These are phyloP conservation scores for apple (Malus domestica) DNA, from an alignment of 306 rosid genomes.

Conservation along the genomic window ASM211411v1 NC_041800.1:24696733-24697232, in stretches of 20 bases:
- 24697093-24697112: not conserved
- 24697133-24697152: not conserved
- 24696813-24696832: too few species aligned
- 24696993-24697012: not conserved
- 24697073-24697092: not conserved
- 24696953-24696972: too few species aligned
- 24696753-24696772: not conserved
- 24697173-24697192: not conserved
- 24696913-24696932: too few species aligned
- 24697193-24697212: not conserved
- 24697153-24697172: not conserved
- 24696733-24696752: too few species aligned
- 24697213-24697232: not conserved
- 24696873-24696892: not conserved
- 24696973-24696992: too few species aligned
- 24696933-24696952: too few species aligned
- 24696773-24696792: too few species aligned
- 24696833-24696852: too few species aligned
- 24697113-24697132: not conserved
- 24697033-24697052: not conserved
- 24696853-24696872: not conserved
- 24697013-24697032: not conserved
- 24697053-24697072: not conserved
- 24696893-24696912: too few species aligned
- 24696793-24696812: not conserved